These are phyloP conservation scores for Scortechinia acanthostroma DNA, from an alignment of 2,329 filamentous ascomycete species.

Conservation along the genomic window DNA sequence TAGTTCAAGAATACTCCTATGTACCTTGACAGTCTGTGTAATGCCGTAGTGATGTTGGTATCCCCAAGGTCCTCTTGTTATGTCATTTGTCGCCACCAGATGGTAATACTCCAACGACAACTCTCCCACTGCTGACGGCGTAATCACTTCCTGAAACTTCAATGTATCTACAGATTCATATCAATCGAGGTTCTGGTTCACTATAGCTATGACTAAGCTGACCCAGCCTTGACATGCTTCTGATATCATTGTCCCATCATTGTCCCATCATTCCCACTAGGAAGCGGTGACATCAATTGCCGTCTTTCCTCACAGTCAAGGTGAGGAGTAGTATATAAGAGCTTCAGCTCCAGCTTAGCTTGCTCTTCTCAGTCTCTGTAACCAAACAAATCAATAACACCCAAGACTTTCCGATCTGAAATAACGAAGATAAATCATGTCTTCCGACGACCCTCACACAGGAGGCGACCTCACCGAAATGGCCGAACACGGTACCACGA, in stretches of 20 bases:
- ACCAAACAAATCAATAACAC: too few relatives aligned
- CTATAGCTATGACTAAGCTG: too few relatives aligned
- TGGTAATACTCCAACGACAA: neutral
- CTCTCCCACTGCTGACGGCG: neutral
- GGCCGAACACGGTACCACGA: neutral
- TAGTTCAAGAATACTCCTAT: too few relatives aligned
- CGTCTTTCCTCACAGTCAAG: neutral
- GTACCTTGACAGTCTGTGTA: too few relatives aligned
- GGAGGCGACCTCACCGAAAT: neutral
- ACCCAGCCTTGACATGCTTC: too few relatives aligned
- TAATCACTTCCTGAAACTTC: too few relatives aligned
- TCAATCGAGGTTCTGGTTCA: too few relatives aligned
- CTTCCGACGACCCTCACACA: neutral
- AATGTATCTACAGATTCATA: too few relatives aligned
- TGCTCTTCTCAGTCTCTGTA: neutral
- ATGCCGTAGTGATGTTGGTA: too few relatives aligned
- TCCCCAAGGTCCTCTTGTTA: neutral
- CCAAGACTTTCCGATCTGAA: neutral
- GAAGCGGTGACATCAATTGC: neutral
- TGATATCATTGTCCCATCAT: constrained; percentile 1
- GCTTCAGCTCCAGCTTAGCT: neutral
- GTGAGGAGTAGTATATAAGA: neutral
- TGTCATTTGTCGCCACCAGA: neutral
- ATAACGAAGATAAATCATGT: neutral
- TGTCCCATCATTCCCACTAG: neutral